phyloP scores from a whole-genome alignment of 2,329 filamentous ascomycete genomes.

The Aspergillus melleus region DNA sequence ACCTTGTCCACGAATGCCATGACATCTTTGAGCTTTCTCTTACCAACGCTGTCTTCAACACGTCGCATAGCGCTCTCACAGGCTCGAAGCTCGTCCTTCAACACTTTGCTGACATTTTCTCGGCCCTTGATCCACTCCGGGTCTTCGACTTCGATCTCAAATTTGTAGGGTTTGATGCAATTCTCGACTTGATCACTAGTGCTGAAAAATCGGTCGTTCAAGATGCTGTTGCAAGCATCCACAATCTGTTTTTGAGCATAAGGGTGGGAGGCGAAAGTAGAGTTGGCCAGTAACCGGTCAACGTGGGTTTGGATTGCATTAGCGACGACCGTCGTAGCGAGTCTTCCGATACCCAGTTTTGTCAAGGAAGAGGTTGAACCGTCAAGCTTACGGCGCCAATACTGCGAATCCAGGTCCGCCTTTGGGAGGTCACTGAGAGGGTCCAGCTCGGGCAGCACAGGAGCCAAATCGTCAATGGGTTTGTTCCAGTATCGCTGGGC shows the following conservation, averaged over 20 bases:
- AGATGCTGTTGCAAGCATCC: conserved; percentile 82
- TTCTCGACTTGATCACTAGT: conserved; percentile 98
- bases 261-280: conserved; percentile 85
- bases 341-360: conserved; percentile 86
- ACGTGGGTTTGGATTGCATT: conserved; percentile 83
- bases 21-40: conserved; percentile 83
- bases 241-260: conserved; percentile 91
- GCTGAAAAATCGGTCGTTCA: conserved; percentile 94
- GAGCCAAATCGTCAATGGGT: conserved; percentile 79
- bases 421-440: conserved; percentile 77
- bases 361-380: conserved; percentile 87
- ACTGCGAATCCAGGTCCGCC: conserved; percentile 78
- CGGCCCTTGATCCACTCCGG: conserved; percentile 83
- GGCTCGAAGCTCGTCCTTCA: conserved; percentile 85
- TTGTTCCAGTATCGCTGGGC: conserved; percentile 98
- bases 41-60: conserved; percentile 75
- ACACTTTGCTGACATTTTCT: conserved; percentile 74
- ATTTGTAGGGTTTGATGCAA: conserved; percentile 98
- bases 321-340: conserved; percentile 89
- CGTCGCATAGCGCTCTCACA: conserved; percentile 76
- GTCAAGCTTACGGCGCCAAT: conserved; percentile 94
- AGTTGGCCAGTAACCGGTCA: conserved; percentile 73
- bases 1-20: conserved; percentile 89
- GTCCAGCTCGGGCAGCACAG: conserved; percentile 66
- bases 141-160: conserved; percentile 91